These are phyloP conservation scores for Ascochyta pisi DNA, from an alignment of 2,329 filamentous ascomycete species.

Conservation along the genomic window DNA sequence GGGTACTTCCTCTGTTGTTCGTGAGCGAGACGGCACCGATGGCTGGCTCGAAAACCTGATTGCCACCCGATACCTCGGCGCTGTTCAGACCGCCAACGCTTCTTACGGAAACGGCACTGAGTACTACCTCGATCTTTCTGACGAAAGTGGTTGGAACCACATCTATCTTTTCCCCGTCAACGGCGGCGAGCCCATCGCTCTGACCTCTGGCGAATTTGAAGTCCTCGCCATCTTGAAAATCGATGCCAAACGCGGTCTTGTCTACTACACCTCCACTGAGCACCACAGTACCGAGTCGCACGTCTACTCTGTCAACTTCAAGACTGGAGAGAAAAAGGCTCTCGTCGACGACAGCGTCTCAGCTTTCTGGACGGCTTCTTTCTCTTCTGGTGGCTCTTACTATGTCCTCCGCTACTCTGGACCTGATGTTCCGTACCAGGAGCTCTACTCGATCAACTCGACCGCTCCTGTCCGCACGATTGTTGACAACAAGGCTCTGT, in stretches of 20 bases:
- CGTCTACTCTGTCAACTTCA: conserved; percentile 70
- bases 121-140: conserved; percentile 72
- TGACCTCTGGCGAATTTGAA: conserved; percentile 73
- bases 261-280: conserved; percentile 72
- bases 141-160: conserved; percentile 70
- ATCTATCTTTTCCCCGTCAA: conserved; percentile 68
- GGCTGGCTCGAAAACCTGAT: conserved; percentile 69
- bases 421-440: conserved; percentile 73
- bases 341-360: conserved; percentile 67
- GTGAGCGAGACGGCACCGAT: conserved; percentile 64
- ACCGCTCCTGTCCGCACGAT: conserved; percentile 64
- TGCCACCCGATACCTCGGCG: conserved; percentile 63
- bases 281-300: conserved; percentile 72
- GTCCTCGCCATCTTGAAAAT: conserved; percentile 66
- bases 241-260: conserved; percentile 61
- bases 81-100: conserved; percentile 40
- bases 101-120: conserved; percentile 48
- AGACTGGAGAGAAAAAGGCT: conserved; percentile 60
- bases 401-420: conserved; percentile 71
- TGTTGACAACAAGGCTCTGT: conserved; percentile 65
- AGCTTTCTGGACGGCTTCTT: conserved; percentile 69
- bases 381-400: conserved; percentile 67
- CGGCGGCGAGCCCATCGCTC: conserved; percentile 61
- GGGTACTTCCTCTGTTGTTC: conserved; percentile 56
- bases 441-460: conserved; percentile 66